Percentiles rank a stretch among this genome's conserved stretches.
phyloP scores from a whole-genome alignment of 768 basidiomycete genomes.

The Cyclocybe cylindracea region DNA sequence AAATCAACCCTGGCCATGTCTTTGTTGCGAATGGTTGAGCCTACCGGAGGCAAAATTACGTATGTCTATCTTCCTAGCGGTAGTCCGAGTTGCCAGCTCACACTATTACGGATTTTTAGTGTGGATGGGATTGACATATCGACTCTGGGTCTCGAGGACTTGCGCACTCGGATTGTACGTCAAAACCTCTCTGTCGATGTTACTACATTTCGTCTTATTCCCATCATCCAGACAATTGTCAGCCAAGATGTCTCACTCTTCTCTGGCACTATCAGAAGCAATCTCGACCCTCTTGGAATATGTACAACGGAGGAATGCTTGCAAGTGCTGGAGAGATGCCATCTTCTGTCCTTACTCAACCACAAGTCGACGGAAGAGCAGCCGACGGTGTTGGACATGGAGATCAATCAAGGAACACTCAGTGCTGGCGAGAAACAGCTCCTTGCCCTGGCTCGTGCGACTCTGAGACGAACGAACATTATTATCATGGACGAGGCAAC shows the following conservation, averaged over 20 bases:
- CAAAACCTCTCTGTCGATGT: background rate
- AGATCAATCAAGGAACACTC: slow-evolving; percentile 65
- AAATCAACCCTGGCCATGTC: slow-evolving; percentile 61
- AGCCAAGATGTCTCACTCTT: slow-evolving; percentile 78
- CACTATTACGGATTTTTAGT: slow-evolving; percentile 26
- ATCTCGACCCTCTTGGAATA: slow-evolving; percentile 67
- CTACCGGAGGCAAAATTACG: slow-evolving; percentile 57
- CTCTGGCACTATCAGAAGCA: slow-evolving; percentile 70
- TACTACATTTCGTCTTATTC: background rate
- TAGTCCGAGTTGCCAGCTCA: background rate
- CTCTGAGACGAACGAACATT: slow-evolving; percentile 62
- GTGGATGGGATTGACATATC: slow-evolving; percentile 73
- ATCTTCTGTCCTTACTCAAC: slow-evolving; percentile 48
- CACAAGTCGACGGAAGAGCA: slow-evolving; percentile 32
- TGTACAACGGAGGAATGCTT: slow-evolving; percentile 62
- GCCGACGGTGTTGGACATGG: slow-evolving; percentile 52
- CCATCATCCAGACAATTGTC: slow-evolving; percentile 57
- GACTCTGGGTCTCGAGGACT: slow-evolving; percentile 66
- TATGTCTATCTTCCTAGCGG: slow-evolving; percentile 27
- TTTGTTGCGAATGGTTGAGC: slow-evolving; percentile 64
- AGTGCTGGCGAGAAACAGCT: slow-evolving; percentile 82
- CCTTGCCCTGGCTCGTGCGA: slow-evolving; percentile 68
- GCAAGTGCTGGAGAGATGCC: slow-evolving; percentile 67
- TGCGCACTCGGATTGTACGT: slow-evolving; percentile 60
- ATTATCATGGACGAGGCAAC: slow-evolving; percentile 81